Percentiles rank a stretch among this genome's conserved stretches.
Conservation (phyloP, 495 filamentous ascomycete genomes). For the Aspergillus baeticus region DNA sequence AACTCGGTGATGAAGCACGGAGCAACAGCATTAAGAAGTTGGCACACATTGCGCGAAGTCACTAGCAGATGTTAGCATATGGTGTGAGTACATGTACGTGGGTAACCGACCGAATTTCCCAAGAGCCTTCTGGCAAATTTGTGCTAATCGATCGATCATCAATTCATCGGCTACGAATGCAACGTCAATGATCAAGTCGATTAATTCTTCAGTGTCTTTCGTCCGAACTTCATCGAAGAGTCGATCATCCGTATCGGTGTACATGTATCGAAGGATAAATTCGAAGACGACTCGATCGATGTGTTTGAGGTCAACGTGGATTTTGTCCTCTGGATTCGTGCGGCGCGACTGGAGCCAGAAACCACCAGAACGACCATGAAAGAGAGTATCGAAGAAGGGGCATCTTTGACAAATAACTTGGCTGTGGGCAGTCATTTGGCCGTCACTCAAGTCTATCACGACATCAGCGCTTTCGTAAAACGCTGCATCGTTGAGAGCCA, state of each 20-base stretch:
- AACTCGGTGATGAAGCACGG: slow-evolving; percentile 81
- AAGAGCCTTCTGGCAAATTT: slow-evolving; percentile 84
- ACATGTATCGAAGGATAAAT: slow-evolving; percentile 78
- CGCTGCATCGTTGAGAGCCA: slow-evolving; percentile 59
- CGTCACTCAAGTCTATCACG: slow-evolving; percentile 71
- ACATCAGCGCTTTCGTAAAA: slow-evolving; percentile 78
- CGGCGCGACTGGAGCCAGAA: slow-evolving; percentile 75
- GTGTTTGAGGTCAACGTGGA: slow-evolving; percentile 82
- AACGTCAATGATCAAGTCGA: slow-evolving; percentile 88
- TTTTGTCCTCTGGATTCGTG: slow-evolving; percentile 43
- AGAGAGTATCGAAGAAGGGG: slow-evolving; percentile 89
- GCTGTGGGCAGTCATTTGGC: slow-evolving; percentile 67
- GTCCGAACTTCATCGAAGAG: slow-evolving; percentile 77
- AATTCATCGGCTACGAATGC: slow-evolving; percentile 88
- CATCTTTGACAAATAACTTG: slow-evolving; percentile 77
- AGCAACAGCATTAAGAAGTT: slow-evolving; percentile 77
- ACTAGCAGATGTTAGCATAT: slow-evolving; percentile 46
- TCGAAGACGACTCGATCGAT: slow-evolving; percentile 68
- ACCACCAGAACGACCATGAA: slow-evolving; percentile 79
- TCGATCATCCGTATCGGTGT: slow-evolving; percentile 76
- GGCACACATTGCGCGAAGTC: slow-evolving; percentile 80
- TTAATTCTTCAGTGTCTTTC: slow-evolving; percentile 73
- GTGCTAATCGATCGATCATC: slow-evolving; percentile 88
- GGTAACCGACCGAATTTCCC: slow-evolving; percentile 69
- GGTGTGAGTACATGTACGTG: slow-evolving; percentile 1